Percentiles rank a stretch among this genome's conserved stretches.
Conservation (phyloP, 2,329 filamentous ascomycete species). For the Aspergillus neotritici region DNA sequence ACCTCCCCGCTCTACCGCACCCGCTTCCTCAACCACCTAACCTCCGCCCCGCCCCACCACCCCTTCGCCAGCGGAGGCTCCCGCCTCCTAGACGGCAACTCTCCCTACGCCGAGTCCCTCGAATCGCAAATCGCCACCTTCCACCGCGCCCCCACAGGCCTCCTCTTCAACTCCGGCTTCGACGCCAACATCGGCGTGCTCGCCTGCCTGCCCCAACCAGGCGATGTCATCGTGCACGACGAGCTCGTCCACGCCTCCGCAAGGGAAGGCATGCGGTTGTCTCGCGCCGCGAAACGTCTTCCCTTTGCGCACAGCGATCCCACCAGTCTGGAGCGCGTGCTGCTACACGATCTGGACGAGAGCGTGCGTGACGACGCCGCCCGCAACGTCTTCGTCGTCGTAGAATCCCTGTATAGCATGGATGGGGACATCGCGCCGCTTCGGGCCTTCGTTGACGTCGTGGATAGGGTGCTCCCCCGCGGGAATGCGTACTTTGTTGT, state of each 20-base stretch:
- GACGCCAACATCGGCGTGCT: constrained; percentile 63
- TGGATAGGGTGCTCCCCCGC: constrained; percentile 51
- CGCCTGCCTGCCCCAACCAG: constrained; percentile 54
- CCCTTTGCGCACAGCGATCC: constrained; percentile 47
- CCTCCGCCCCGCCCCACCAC: constrained; percentile 28
- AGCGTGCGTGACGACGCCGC: constrained; percentile 32
- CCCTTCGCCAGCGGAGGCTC: constrained; percentile 55
- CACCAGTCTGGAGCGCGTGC: constrained; percentile 31
- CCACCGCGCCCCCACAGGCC: constrained; percentile 52
- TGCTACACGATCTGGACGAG: constrained; percentile 32
- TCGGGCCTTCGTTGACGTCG: constrained; percentile 52
- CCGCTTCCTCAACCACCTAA: constrained; percentile 46
- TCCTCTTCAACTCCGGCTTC: constrained; percentile 61
- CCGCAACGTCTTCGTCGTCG: constrained; percentile 59
- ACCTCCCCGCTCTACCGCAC: constrained; percentile 44
- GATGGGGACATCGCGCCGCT: constrained; percentile 69
- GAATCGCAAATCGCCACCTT: constrained; percentile 56
- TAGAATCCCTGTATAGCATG: constrained; percentile 76
- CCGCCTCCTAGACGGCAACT: constrained; percentile 62
- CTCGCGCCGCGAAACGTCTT: constrained; percentile 47
- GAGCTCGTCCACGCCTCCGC: constrained; percentile 72
- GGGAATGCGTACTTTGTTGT: constrained; percentile 54
- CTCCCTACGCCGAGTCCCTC: constrained; percentile 52
- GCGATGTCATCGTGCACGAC: constrained; percentile 64
- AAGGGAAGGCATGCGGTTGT: constrained; percentile 68